A percentile compares a stretch with the other conserved stretches of the same genome.
phyloP scores from a whole-genome alignment of 1,139 yeast species.

The Saccharomyces hybrid region DNA sequence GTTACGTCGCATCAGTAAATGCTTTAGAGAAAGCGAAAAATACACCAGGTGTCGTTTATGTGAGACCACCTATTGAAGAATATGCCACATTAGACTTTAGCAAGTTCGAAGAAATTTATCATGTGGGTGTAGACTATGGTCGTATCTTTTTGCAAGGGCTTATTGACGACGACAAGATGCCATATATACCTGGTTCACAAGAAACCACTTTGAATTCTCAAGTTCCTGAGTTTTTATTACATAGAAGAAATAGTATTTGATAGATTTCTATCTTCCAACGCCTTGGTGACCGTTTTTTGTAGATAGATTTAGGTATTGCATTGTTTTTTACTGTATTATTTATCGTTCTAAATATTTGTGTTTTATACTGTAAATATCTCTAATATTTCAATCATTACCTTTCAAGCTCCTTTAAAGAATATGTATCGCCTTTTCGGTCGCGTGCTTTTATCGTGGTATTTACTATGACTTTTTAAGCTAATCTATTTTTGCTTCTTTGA shows the following conservation, averaged over 20 bases:
- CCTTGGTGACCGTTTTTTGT: background rate
- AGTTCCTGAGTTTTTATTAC: slow-evolving; percentile 28
- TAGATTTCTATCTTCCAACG: no score
- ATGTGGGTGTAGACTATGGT: slow-evolving; percentile 74
- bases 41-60: slow-evolving; percentile 80
- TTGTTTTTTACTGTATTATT: background rate
- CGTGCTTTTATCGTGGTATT: background rate
- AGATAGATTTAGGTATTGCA: slow-evolving; percentile 4
- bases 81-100: slow-evolving; percentile 90
- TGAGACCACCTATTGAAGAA: slow-evolving; percentile 89
- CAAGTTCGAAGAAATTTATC: slow-evolving; percentile 81
- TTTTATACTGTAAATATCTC: background rate
- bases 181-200: slow-evolving; percentile 50
- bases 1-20: slow-evolving; percentile 91
- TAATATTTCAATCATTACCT: background rate
- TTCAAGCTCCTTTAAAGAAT: background rate
- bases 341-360: background rate
- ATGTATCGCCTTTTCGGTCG: background rate
- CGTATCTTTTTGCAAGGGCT: slow-evolving; percentile 48
- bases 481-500: slow-evolving; percentile 24
- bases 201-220: slow-evolving; percentile 10
- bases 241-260: slow-evolving; percentile 58
- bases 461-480: background rate
- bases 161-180: slow-evolving; percentile 47
- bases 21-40: slow-evolving; percentile 82